Percentiles rank a stretch among this genome's conserved stretches.
These are phyloP conservation scores for Aspergillus neotritici DNA, from an alignment of 2,329 filamentous ascomycete genomes.

Conservation along the genomic window DNA sequence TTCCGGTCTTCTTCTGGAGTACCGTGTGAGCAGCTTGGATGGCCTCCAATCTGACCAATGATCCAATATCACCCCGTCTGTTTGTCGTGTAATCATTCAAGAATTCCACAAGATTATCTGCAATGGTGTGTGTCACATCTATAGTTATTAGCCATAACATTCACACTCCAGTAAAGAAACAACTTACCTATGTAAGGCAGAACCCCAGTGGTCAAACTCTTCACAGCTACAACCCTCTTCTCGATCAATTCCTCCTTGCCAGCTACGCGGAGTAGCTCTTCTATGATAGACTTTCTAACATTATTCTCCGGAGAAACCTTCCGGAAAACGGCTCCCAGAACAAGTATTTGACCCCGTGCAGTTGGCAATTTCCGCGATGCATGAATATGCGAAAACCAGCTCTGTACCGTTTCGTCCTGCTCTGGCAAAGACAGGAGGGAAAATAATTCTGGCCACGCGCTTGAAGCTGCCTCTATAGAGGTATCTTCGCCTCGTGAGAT, in stretches of 20 bases:
- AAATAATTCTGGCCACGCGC: conserved; percentile 37
- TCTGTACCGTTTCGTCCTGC: conserved; percentile 31
- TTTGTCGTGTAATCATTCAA: conserved; percentile 89
- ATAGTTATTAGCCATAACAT: conserved; percentile 13
- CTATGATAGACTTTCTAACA: conserved; percentile 25
- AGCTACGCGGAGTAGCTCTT: conserved; percentile 31
- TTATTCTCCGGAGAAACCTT: conserved; percentile 21
- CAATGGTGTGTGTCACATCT: conserved; percentile 29
- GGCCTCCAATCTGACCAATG: conserved; percentile 74
- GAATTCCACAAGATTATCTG: conserved; percentile 29
- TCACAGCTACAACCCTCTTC: conserved; percentile 38
- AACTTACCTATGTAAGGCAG: conserved; percentile 34
- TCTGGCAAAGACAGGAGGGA: conserved; percentile 28
- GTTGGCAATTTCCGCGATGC: conserved; percentile 33
- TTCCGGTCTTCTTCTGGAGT: conserved; percentile 16
- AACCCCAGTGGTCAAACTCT: conserved; percentile 33
- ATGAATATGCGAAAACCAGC: conserved; percentile 37
- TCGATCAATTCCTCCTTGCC: conserved; percentile 35
- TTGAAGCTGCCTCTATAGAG: conserved; percentile 37
- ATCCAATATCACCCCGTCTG: conserved; percentile 83
- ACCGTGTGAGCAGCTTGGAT: conserved; percentile 56
- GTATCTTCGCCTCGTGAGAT: conserved; percentile 37
- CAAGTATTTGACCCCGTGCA: conserved; percentile 41
- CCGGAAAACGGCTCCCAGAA: conserved; percentile 37
- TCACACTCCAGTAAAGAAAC: background rate